Conservation (phyloP, 2,329 filamentous ascomycete species). For the Trichoderma simmonsii region DNA sequence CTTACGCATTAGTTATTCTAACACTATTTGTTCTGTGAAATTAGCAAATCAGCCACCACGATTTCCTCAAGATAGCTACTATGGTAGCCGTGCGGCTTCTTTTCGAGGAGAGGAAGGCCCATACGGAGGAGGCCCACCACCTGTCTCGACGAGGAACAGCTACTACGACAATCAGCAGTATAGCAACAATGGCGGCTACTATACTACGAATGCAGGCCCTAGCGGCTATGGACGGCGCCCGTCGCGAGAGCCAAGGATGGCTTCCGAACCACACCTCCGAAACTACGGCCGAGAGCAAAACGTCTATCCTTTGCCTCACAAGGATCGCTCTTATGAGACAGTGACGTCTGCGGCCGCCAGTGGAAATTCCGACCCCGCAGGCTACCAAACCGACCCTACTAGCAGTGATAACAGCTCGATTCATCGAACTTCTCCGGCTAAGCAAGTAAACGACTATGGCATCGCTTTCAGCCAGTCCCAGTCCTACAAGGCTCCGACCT, state of each 20-base stretch:
- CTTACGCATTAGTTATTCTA: conserved; percentile 2
- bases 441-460: conserved; percentile 62
- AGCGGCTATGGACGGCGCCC: conserved; percentile 21
- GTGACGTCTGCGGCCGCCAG: conserved; percentile 74
- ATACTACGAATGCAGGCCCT: conserved; percentile 31
- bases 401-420: conserved; percentile 92
- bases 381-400: conserved; percentile 77
- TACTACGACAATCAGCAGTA: conserved; percentile 41
- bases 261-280: conserved; percentile 45
- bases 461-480: conserved; percentile 51
- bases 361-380: conserved; percentile 70
- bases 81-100: conserved; percentile 43
- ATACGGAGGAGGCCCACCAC: conserved; percentile 35
- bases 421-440: conserved; percentile 63
- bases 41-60: conserved; percentile 40
- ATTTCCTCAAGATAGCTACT: conserved; percentile 52
- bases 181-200: conserved; percentile 27
- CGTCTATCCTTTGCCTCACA: conserved; percentile 55
- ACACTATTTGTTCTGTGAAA: neutral
- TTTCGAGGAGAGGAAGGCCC: conserved; percentile 41
- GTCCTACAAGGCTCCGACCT: conserved; percentile 41
- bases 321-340: conserved; percentile 83
- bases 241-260: conserved; percentile 38
- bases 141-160: conserved; percentile 37
- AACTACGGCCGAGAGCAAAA: conserved; percentile 39